phyloP scores from a whole-genome alignment of 2,329 filamentous ascomycete species.

The Fusarium cyanostomum region DNA sequence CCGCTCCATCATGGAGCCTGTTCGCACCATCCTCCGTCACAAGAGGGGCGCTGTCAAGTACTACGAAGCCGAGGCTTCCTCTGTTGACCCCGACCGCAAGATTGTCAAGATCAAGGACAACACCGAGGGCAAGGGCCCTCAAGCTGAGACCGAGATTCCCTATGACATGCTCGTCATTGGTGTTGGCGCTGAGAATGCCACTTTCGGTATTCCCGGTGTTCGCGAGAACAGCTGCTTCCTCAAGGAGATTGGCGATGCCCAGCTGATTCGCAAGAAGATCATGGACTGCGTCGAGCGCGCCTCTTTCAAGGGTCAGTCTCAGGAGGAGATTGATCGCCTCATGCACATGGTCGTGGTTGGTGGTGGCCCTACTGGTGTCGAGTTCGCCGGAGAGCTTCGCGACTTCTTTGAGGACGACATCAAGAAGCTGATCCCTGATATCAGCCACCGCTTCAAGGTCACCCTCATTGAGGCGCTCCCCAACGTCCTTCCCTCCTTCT shows the following conservation, averaged over 20 bases:
- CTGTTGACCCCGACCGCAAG: slow-evolving; percentile 92
- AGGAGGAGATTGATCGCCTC: slow-evolving; percentile 89
- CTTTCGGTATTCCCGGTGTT: slow-evolving; percentile 96
- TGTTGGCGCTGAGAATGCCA: slow-evolving; percentile 97
- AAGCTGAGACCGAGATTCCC: slow-evolving; percentile 84
- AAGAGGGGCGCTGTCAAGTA: slow-evolving; percentile 94
- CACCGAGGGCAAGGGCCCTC: slow-evolving; percentile 89
- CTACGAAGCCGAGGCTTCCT: slow-evolving; percentile 97
- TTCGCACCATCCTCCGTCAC: slow-evolving; percentile 93
- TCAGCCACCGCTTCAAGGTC: slow-evolving; percentile 93
- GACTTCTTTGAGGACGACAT: slow-evolving; percentile 99
- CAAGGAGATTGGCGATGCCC: slow-evolving; percentile 97
- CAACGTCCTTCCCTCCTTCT: slow-evolving; percentile 97
- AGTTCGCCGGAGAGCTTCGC: slow-evolving; percentile 97
- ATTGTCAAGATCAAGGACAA: slow-evolving; percentile 90
- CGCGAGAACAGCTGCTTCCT: slow-evolving; percentile 96
- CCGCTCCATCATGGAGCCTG: slow-evolving; percentile 99
- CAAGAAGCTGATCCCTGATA: slow-evolving; percentile 97
- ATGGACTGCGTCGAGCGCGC: slow-evolving; percentile 99
- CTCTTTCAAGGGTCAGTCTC: slow-evolving; percentile 93
- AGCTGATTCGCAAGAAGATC: slow-evolving; percentile 96
- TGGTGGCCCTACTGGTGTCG: slow-evolving; percentile 94
- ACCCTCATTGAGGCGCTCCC: slow-evolving; percentile 97
- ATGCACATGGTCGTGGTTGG: slow-evolving; percentile 98
- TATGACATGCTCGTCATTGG: slow-evolving; percentile 99